Evolutionary conservation across 2,329 filamentous ascomycete species (phyloP), one percentile per base, ranked within the genome.

Genomic region (Fusarium oligoseptatum): DNA sequence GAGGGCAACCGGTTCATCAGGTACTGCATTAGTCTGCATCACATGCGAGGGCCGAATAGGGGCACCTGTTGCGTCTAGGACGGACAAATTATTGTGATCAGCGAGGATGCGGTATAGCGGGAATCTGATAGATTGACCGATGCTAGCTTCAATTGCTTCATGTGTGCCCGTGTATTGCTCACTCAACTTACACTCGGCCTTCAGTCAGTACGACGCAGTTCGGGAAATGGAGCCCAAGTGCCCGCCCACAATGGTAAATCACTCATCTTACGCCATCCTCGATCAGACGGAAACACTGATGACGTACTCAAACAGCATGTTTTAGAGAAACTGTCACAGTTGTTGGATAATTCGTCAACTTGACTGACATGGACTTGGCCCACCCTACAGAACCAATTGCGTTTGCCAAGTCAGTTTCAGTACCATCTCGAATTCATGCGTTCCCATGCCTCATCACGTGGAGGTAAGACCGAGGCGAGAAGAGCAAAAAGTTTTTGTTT

Each of bases 401-500:
- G 43, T 39, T 27, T 48, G 29, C 27, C 22, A 52, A 20, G n/a
- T 20, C 60, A 55, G 60, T 63, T 39, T 63, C 45, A 39, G 32
- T 24, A 32, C 20, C 32, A 39, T 55, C 17, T 29, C 24, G 32
- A 41, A 39, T 55, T 50, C 60, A 63, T 63, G 43, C 34, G 34
- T 15, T 52, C 22, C 43, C 32, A 36, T 37, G 15, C 45, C 24
- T 39, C 34, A 55, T 63, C 34, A 55, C 64, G 52, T 62, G 32
- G 55, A 12, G 5, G 20, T 8, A 39, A 48, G 22, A 45, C 56
- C 60, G 57, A 48, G 52, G 27, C 50, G 36, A 62, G 20, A 12
- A 61, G 56, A 66, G 36, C 8, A 66, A 36, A 36, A 64, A 27
- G 14, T 45, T 66, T 70, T 57, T 32, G 66, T 73, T 75, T 75